Percentiles rank a stretch among this genome's conserved stretches.
Evolutionary conservation across 768 basidiomycete species (phyloP).

Genomic region (Hygrophorus pudorinus): DNA sequence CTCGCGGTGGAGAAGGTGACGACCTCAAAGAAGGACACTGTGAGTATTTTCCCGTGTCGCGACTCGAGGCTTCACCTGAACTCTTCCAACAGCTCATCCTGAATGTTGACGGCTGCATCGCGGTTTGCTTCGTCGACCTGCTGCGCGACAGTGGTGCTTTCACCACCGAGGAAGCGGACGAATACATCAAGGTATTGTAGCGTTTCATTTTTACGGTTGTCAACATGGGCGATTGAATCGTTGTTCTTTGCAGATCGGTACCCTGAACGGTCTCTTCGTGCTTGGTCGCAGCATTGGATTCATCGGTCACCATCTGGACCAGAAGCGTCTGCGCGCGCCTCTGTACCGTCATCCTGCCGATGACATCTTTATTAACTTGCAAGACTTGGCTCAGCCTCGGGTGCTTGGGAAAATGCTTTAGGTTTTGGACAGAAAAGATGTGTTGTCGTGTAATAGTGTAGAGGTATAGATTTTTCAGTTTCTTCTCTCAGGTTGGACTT

Average conservation of each 20-base stretch:
- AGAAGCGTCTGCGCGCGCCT: constrained; percentile 88
- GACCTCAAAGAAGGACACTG: constrained; percentile 94
- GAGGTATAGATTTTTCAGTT: no score
- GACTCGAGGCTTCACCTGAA: constrained; percentile 2
- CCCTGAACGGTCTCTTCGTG: constrained; percentile 94
- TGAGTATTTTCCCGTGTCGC: constrained; percentile 22
- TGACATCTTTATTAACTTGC: constrained; percentile 94
- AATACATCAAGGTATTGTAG: constrained; percentile 72
- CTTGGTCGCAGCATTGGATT: constrained; percentile 96
- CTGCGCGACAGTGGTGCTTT: constrained; percentile 90
- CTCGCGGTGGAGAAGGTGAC: constrained; percentile 97
- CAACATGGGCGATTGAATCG: constrained; percentile 1
- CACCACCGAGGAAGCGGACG: constrained; percentile 90
- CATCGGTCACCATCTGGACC: constrained; percentile 94
- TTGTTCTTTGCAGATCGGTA: constrained; percentile 49
- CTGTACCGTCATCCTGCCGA: constrained; percentile 93
- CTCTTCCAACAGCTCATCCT: constrained; percentile 58
- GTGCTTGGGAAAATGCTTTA: constrained; percentile 45
- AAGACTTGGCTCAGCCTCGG: constrained; percentile 72
- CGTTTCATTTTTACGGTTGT: not conserved
- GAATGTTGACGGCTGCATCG: constrained; percentile 94
- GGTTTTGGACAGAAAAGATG: no score
- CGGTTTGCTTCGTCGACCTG: constrained; percentile 93
- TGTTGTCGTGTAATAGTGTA: no score
- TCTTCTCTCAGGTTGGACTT: no score